A percentile compares a stretch with the other conserved stretches of the same genome.
Evolutionary conservation across 2,329 filamentous ascomycete genomes (phyloP).

Genomic region (Monosporascus sp.): DNA sequence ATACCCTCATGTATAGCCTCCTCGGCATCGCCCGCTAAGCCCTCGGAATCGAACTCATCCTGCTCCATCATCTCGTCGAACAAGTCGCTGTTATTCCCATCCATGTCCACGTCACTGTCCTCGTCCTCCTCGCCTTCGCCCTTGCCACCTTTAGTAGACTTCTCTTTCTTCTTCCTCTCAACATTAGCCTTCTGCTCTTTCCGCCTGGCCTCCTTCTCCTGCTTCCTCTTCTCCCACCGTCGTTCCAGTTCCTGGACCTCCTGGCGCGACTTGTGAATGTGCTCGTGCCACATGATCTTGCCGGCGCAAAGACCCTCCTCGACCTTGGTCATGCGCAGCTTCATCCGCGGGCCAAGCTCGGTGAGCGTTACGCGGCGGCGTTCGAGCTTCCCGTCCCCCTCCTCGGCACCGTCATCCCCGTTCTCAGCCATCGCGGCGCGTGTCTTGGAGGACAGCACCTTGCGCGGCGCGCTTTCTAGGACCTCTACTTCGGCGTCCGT

Average conservation of each 20-base stretch:
- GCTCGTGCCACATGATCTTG: slow-evolving; percentile 97
- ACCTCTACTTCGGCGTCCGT: slow-evolving; percentile 96
- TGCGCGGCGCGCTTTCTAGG: slow-evolving; percentile 56
- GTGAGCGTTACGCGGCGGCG: slow-evolving; percentile 86
- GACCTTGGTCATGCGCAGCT: slow-evolving; percentile 84
- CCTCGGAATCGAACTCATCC: slow-evolving; percentile 48
- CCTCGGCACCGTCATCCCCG: slow-evolving; percentile 36
- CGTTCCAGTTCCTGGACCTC: slow-evolving; percentile 77
- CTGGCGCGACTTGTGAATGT: slow-evolving; percentile 74
- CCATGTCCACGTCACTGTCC: slow-evolving; percentile 32
- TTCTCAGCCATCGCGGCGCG: slow-evolving; percentile 41
- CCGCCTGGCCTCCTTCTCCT: slow-evolving; percentile 77
- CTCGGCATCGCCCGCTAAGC: slow-evolving; percentile 44
- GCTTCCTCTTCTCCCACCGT: slow-evolving; percentile 71
- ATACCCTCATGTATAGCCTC: slow-evolving; percentile 43
- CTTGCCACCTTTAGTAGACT: slow-evolving; percentile 37
- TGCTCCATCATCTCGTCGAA: slow-evolving; percentile 41
- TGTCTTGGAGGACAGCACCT: slow-evolving; percentile 49
- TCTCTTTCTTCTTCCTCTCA: slow-evolving; percentile 70
- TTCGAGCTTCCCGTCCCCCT: slow-evolving; percentile 57
- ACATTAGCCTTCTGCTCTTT: slow-evolving; percentile 86
- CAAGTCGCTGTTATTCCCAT: slow-evolving; percentile 35
- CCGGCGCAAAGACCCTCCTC: slow-evolving; percentile 89
- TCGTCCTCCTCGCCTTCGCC: slow-evolving; percentile 32
- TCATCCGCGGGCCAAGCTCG: slow-evolving; percentile 87